These are phyloP conservation scores for Botrytis galanthina DNA, from an alignment of 2,329 filamentous ascomycete species.

Conservation along the genomic window DNA sequence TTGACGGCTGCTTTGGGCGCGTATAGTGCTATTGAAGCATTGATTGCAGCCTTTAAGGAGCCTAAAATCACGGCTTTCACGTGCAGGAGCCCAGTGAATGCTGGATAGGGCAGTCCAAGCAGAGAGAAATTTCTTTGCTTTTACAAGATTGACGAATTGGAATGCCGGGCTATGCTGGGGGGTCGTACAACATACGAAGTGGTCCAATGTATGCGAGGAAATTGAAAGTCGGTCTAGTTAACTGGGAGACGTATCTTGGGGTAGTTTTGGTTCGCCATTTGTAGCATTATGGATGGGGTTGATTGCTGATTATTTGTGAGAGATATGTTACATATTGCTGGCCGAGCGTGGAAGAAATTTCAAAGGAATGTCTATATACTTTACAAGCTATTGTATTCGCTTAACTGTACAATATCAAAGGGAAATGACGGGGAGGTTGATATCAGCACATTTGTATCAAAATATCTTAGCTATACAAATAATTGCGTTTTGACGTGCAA, in stretches of 20 bases:
- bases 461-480: not conserved
- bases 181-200: not conserved
- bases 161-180: not conserved
- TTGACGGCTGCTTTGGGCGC: slow-evolving; percentile 29
- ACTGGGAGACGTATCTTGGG: not conserved
- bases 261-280: not conserved
- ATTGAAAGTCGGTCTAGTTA: not conserved
- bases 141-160: not conserved
- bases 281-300: not conserved
- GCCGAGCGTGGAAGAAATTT: not conserved
- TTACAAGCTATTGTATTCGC: not conserved
- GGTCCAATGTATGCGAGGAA: not conserved
- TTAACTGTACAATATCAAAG: not conserved
- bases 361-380: not conserved
- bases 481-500: not conserved
- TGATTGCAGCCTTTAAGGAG: slow-evolving; percentile 36
- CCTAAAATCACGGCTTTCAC: slow-evolving; percentile 31
- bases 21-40: slow-evolving; percentile 37
- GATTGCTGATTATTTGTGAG: not conserved
- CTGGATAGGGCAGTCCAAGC: not conserved
- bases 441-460: not conserved
- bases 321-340: not conserved
- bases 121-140: not conserved
- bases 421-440: not conserved
- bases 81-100: slow-evolving; percentile 21